phyloP scores from a whole-genome alignment of 106 monocot species.

The Acorus gramineus region DNA sequence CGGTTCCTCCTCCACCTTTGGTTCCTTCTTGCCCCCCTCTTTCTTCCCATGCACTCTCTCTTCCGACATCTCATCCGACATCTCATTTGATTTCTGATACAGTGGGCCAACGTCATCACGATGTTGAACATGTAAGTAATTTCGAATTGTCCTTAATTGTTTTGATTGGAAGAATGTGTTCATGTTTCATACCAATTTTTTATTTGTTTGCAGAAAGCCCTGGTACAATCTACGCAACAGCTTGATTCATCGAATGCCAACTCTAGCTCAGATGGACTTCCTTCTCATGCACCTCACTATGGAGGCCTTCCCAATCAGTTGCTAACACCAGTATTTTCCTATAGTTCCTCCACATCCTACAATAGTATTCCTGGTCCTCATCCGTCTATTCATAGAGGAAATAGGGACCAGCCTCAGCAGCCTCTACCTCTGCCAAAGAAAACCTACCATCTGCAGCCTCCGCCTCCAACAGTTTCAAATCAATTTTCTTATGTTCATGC shows the following conservation, averaged over 20 bases:
- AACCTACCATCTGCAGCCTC: conserved; percentile 55
- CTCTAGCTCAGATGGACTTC: conserved; percentile 13
- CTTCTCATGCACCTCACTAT: conserved; percentile 37
- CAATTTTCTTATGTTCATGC: conserved; percentile 70
- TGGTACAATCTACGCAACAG: conserved; percentile 15
- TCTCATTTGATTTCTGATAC: too few relatives aligned
- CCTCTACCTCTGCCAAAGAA: conserved; percentile 23
- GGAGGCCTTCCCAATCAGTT: conserved; percentile 29
- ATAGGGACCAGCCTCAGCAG: conserved; percentile 17
- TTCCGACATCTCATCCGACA: neutral
- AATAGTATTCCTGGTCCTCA: conserved; percentile 15
- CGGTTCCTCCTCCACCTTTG: conserved; percentile 6
- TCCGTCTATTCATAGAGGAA: conserved; percentile 17
- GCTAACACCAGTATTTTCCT: conserved; percentile 23
- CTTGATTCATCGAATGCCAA: conserved; percentile 14
- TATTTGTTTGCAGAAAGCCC: conserved; percentile 17
- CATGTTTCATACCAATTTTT: too few relatives aligned
- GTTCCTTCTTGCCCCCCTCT: conserved; percentile 4
- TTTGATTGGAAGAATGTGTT: too few relatives aligned
- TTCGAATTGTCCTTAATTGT: too few relatives aligned
- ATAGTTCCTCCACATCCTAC: conserved; percentile 30
- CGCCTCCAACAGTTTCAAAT: conserved; percentile 52
- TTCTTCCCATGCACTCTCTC: conserved; percentile 6
- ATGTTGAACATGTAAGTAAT: too few relatives aligned
- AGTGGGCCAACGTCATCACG: too few relatives aligned